These are phyloP conservation scores for Eucalyptus marginata DNA, from an alignment of 345 rosid genomes.

Conservation along the genomic window DNA sequence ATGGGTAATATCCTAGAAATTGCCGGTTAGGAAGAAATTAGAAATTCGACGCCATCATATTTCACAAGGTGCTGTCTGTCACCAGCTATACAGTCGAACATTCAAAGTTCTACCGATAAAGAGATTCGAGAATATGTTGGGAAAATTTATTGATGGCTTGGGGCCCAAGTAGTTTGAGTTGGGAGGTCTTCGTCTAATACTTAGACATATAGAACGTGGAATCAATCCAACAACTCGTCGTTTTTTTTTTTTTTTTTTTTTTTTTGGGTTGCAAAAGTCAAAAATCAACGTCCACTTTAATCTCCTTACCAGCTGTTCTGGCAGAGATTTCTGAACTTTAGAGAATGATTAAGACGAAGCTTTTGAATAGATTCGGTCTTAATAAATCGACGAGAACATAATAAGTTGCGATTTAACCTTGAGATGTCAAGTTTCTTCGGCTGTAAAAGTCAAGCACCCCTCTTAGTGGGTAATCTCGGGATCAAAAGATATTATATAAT, in stretches of 20 bases:
- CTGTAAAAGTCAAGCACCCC: not conserved
- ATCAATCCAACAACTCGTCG: not conserved
- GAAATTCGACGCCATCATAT: not conserved
- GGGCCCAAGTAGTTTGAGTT: not conserved
- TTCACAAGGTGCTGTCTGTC: not conserved
- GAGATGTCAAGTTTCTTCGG: not conserved
- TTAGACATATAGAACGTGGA: not conserved
- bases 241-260: not conserved
- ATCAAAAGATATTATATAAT: not conserved
- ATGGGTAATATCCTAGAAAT: not conserved
- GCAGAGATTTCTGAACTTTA: not conserved
- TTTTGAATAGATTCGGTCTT: not conserved
- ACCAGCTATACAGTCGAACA: not conserved
- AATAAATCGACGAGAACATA: not conserved
- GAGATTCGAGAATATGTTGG: not conserved
- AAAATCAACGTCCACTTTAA: not conserved
- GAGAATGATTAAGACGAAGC: not conserved
- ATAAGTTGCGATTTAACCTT: not conserved
- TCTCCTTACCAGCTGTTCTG: not conserved
- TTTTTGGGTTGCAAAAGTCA: not conserved
- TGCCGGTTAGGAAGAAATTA: not conserved
- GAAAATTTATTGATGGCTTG: not conserved
- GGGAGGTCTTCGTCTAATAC: not conserved
- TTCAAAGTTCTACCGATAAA: not conserved
- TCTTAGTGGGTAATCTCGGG: not conserved